Base-by-base conservation (phyloP, 202 grass and related monocot species). In the Panicum hallii region DNA sequence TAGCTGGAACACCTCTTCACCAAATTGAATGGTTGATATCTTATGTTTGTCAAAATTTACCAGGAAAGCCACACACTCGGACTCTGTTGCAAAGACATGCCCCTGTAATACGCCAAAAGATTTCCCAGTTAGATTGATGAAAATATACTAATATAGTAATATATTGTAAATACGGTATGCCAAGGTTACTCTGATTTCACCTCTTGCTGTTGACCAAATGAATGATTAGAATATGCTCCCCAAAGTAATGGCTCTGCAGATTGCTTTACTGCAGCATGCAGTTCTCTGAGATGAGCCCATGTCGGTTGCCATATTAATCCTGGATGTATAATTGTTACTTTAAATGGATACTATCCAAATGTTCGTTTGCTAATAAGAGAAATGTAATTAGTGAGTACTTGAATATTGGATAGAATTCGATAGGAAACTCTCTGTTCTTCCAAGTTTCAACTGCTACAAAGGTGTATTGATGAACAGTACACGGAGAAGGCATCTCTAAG, bases 271-370 rank as follows among this genome's bases (percentile, higher is more conserved):
- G 83, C 87, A 72, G 89, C 87, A 91, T 97, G 94, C 64, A 97
- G 62, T 90, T 93, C 79, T 80, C 85, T 88, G 14, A 97, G 87
- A 91, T 97, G 94, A 68, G 68, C 89, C 94, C 94, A 97, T 76
- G 89, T 88, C 0, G 94, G 89, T 91, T 88, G 84, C 94, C 94
- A 97, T 63, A 97, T 81, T 45, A 97, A 81, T 28, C 94, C 89
- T 97, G 80, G 48, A 82, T 79, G 26, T 65, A 72, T 56, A 56
- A 54, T 83, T 86, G 56, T 26, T 44, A 72, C n/a, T 50, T 83
- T 28, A 30, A 47, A 72, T 23, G 7, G 5, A 55, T 65, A 78
- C 40, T 68, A 65, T 14, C 65, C 8, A 68, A 75, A 32, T 62
- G 14, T 44, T 28, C 0, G 1, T 60, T 67, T 38, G 20, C 5